These are phyloP conservation scores for Paragyromitra xinjiangensis DNA, from an alignment of 495 filamentous ascomycete species.

Conservation along the genomic window DNA sequence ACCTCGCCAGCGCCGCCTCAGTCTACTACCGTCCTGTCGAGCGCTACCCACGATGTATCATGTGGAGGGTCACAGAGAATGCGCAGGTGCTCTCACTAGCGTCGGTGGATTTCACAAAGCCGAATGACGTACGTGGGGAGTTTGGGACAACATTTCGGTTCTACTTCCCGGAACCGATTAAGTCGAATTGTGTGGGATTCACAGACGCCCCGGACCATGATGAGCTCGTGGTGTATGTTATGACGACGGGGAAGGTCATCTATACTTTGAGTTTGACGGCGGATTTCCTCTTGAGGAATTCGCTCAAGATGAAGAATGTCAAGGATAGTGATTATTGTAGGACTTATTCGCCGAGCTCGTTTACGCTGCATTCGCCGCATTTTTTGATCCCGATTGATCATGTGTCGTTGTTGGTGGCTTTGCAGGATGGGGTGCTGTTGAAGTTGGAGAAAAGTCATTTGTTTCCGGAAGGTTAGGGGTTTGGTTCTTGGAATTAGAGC, in stretches of 20 bases:
- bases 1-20: slow-evolving; percentile 80
- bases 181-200: slow-evolving; percentile 78
- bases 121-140: slow-evolving; percentile 69
- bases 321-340: slow-evolving; percentile 74
- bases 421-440: slow-evolving; percentile 83
- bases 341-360: slow-evolving; percentile 71
- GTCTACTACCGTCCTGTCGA: slow-evolving; percentile 82
- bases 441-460: slow-evolving; percentile 65
- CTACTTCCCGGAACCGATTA: slow-evolving; percentile 74
- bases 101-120: slow-evolving; percentile 80
- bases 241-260: slow-evolving; percentile 80
- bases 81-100: slow-evolving; percentile 82
- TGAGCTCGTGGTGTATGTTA: slow-evolving; percentile 77
- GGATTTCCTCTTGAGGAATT: slow-evolving; percentile 75
- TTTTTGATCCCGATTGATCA: slow-evolving; percentile 76
- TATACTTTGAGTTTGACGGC: slow-evolving; percentile 81
- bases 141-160: slow-evolving; percentile 77
- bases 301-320: slow-evolving; percentile 40
- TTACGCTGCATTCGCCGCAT: slow-evolving; percentile 82
- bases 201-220: slow-evolving; percentile 81
- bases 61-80: slow-evolving; percentile 88
- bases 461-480: slow-evolving; percentile 41
- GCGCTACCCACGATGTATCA: slow-evolving; percentile 79
- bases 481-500: not conserved
- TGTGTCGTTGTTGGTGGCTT: slow-evolving; percentile 77